Conservation (phyloP, 1,139 yeast species). For the Kurtzmaniella quercitrusa region DNA sequence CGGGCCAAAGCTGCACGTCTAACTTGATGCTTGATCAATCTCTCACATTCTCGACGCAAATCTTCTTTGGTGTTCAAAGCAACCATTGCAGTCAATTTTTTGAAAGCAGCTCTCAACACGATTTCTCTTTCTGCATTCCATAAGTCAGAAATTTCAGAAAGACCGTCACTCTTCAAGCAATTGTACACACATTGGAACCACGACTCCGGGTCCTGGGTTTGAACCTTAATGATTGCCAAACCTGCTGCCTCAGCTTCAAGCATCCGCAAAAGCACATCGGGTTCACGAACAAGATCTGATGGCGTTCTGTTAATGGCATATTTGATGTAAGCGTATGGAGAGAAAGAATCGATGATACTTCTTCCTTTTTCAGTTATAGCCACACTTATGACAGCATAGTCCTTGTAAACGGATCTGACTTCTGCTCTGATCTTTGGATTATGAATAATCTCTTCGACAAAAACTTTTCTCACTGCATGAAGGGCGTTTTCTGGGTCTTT, state of each 20-base stretch:
- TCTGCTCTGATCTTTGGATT: slow-evolving; percentile 79
- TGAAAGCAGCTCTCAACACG: slow-evolving; percentile 65
- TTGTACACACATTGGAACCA: slow-evolving; percentile 50
- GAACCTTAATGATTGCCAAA: slow-evolving; percentile 45
- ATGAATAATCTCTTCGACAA: slow-evolving; percentile 75
- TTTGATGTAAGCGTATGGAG: slow-evolving; percentile 85
- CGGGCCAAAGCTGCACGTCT: slow-evolving; percentile 65
- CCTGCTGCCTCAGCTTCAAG: slow-evolving; percentile 80
- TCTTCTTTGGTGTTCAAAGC: slow-evolving; percentile 80
- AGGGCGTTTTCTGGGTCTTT: slow-evolving; percentile 61
- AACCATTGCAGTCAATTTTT: slow-evolving; percentile 63
- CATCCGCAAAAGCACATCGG: slow-evolving; percentile 85
- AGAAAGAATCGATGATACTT: slow-evolving; percentile 64
- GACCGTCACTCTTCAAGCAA: slow-evolving; percentile 75
- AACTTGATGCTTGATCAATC: slow-evolving; percentile 64
- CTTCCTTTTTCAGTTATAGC: slow-evolving; percentile 85
- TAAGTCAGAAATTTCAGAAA: slow-evolving; percentile 70
- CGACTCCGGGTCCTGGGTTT: slow-evolving; percentile 37
- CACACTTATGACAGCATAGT: slow-evolving; percentile 68
- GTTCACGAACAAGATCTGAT: slow-evolving; percentile 65
- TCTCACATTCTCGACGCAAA: slow-evolving; percentile 72
- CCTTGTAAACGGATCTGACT: slow-evolving; percentile 65
- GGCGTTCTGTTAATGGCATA: slow-evolving; percentile 83
- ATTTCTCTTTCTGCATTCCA: slow-evolving; percentile 80
- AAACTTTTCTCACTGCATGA: slow-evolving; percentile 70